A percentile compares a stretch with the other conserved stretches of the same genome.
phyloP scores from a whole-genome alignment of 2,329 filamentous ascomycete genomes.

The Penicillium sp. region DNA sequence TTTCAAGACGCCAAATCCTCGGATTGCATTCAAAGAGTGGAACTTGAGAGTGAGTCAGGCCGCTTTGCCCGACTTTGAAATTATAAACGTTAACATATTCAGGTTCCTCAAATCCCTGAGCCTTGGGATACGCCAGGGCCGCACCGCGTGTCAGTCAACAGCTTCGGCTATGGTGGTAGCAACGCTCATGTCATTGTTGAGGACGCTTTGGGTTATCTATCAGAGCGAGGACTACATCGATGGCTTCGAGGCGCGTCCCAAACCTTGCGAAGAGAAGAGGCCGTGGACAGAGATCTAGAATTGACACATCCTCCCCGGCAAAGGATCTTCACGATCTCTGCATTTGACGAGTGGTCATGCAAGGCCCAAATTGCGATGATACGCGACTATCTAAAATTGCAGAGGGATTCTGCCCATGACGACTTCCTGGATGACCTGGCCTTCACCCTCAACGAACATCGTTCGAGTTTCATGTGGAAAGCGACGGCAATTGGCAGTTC shows the following conservation, averaged over 20 bases:
- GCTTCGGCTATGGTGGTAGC: slow-evolving; percentile 24
- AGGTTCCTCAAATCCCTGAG: neutral
- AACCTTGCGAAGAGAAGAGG: neutral
- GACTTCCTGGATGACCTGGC: slow-evolving; percentile 23
- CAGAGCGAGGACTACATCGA: neutral
- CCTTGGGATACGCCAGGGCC: neutral
- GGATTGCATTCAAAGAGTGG: slow-evolving; percentile 4
- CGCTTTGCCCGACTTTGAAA: neutral
- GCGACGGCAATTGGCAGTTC: slow-evolving; percentile 12
- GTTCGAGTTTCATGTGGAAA: slow-evolving; percentile 24
- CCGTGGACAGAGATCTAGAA: neutral
- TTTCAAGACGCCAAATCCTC: slow-evolving; percentile 8
- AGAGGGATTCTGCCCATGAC: neutral
- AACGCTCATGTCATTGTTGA: slow-evolving; percentile 26
- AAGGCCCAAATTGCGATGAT: slow-evolving; percentile 12
- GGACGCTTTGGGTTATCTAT: slow-evolving; percentile 6
- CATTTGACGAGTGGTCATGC: slow-evolving; percentile 26
- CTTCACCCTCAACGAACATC: slow-evolving; percentile 25
- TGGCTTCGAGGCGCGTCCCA: neutral
- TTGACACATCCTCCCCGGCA: neutral
- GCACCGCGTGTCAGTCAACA: slow-evolving; percentile 14
- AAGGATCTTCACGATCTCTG: slow-evolving; percentile 27
- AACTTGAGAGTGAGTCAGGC: neutral
- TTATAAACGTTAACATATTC: slow-evolving; percentile 4
- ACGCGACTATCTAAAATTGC: slow-evolving; percentile 13